Conservation (phyloP, 108 stramenopile species). For the Mediolabrus comicus region DNA sequence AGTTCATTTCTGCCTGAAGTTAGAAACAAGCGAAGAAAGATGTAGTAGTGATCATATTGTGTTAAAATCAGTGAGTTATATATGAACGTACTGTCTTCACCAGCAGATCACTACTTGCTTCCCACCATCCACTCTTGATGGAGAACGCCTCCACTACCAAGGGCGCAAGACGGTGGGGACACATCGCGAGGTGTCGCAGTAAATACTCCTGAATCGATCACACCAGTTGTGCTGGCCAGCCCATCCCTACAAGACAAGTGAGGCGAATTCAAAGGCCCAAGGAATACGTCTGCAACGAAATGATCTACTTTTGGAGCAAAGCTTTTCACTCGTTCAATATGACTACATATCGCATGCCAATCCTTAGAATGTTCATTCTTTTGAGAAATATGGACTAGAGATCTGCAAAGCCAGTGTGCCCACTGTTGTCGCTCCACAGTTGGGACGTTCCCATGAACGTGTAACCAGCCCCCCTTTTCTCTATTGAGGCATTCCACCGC, state of each 20-base stretch:
- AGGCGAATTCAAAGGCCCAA: conserved; percentile 48
- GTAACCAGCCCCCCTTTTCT: conserved; percentile 78
- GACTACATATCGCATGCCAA: conserved; percentile 68
- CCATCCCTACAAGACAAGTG: background rate
- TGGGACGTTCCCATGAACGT: conserved; percentile 93
- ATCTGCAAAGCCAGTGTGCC: conserved; percentile 66
- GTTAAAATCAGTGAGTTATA: background rate
- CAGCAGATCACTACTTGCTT: background rate
- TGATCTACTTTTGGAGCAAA: conserved; percentile 90
- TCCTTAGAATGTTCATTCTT: conserved; percentile 10
- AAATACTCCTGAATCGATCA: conserved; percentile 37
- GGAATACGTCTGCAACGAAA: conserved; percentile 84
- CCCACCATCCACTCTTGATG: conserved; percentile 72
- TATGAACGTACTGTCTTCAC: too few species aligned
- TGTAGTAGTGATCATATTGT: too few species aligned
- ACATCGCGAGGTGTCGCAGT: conserved; percentile 10
- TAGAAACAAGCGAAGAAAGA: too few species aligned
- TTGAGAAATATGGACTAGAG: conserved; percentile 23
- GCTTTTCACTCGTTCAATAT: conserved; percentile 89
- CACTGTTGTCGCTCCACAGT: conserved; percentile 57
- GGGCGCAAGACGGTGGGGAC: conserved; percentile 65
- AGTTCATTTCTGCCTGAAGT: too few species aligned
- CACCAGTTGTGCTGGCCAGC: conserved; percentile 14
- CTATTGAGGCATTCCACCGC: conserved; percentile 74
- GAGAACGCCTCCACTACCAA: conserved; percentile 58